phyloP scores from a whole-genome alignment of 169 alveolate species.

The Amoebophrya sp. region DNA sequence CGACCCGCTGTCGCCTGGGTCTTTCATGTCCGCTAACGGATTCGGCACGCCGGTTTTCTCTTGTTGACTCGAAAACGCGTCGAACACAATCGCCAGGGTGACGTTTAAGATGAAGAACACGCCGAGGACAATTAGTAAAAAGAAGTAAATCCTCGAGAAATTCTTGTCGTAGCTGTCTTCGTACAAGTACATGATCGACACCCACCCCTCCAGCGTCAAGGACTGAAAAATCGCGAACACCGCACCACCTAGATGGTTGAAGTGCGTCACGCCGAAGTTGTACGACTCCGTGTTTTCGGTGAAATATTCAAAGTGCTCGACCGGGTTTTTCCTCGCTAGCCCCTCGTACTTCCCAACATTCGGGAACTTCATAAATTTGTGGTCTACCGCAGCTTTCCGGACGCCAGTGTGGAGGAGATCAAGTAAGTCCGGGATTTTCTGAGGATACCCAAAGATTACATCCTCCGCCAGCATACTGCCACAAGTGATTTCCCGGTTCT shows the following conservation, averaged over 20 bases:
- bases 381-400: too few species aligned
- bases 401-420: too few species aligned
- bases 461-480: too few species aligned
- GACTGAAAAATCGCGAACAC: constrained; percentile 29
- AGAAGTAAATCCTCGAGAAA: neutral
- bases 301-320: neutral
- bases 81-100: constrained; percentile 32
- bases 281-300: neutral
- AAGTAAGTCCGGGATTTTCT: too few species aligned
- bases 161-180: neutral
- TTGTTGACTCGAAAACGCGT: constrained; percentile 12
- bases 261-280: constrained; percentile 33
- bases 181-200: constrained; percentile 50
- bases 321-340: too few species aligned
- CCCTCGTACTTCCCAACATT: too few species aligned
- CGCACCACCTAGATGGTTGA: constrained; percentile 29
- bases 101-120: constrained; percentile 33
- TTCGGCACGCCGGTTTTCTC: neutral
- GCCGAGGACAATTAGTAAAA: constrained; percentile 18
- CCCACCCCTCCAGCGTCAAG: constrained; percentile 60
- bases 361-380: too few species aligned
- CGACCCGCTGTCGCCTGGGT: neutral
- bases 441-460: too few species aligned
- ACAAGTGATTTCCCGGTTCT: too few species aligned
- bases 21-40: neutral